Evolutionary conservation across 257 asterid genomes (phyloP), one percentile per base, ranked within the genome.

Genomic region (Linderniella brevidens): DNA sequence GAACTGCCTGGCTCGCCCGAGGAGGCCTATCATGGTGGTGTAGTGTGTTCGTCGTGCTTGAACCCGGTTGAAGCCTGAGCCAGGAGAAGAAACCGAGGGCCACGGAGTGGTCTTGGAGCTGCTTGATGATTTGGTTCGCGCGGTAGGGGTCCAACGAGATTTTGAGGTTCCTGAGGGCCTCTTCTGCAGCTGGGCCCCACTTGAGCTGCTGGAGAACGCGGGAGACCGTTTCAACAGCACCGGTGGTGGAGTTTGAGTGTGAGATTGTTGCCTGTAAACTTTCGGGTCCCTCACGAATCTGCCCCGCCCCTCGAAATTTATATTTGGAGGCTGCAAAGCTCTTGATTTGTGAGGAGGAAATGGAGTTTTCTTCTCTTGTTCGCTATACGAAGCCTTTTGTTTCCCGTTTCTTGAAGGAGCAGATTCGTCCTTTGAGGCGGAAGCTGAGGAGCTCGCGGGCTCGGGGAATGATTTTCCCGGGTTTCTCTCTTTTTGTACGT

Each of bases 41-140:
- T 88, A 88, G 96, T 84, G 49, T 84, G 98, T 0, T 93, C 94
- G 19, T 88, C 98, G 14, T 88, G 98, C 72, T 73, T 84, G 64
- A 78, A 88, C 98, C 93, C 0, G 77, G 82, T 63, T 78, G 81
- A 25, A 59, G 54, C 60, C 80, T 78, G 64, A 84, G 61, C 94
- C 96, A 88, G 66, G 80, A 59, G 76, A 88, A 88, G 65, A 84
- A 88, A 11, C 79, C 81, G 10, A 78, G 70, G 55, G 98, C 98
- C 40, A 78, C 87, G 0, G 54, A 63, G 47, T 76, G 63, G 68
- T 84, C 95, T 36, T 75, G 78, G 54, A 88, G 76, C 72, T 78
- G 74, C 76, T 88, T 84, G 1, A 88, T 90, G 49, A 88, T 67
- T 70, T 88, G 95, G 72, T 88, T 88, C 15, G 92, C 98, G 56